Base-by-base conservation (phyloP, 371 early-diverging fungal species). In the Apophysomyces trapeziformis region DNA sequence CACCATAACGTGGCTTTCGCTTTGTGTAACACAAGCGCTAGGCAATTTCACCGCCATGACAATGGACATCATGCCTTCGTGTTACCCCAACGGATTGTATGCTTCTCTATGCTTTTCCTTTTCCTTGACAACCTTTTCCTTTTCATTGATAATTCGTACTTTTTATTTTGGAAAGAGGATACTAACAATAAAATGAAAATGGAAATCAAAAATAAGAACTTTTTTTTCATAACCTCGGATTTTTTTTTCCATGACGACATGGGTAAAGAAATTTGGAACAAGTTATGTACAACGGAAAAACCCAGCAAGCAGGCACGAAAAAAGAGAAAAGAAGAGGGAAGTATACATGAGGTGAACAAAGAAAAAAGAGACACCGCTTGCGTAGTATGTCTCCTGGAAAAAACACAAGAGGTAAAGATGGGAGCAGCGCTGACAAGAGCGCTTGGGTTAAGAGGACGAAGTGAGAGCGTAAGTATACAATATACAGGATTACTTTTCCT, bases 1-100 rank as follows among this genome's bases (percentile, higher is more conserved):
- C 54, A 50, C 21, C 54, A 50, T 50, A 50, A 50, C 54, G 54
- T 50, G 54, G 54, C 54, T 50, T 26, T 9, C 21, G 21, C 54
- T 16, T 50, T 21, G 54, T 50, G 54, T 50, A 50, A 50, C 54
- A 9, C 21, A 21, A 9, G 21, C 18, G 21, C 9, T 26, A 2
- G 21, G 54, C 7, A 21, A 18, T 26, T n/a, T 21, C 8, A 26
- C 21, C n/a, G 54, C 21, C 54, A 26, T 50, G 21, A 50, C 54
- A 50, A 50, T 50, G 21, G 54, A 32, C 4, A 50, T 7, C 16
- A 21, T 26, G 54, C n/a, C 32, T 50, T 50, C 21, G 54, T 50
- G 41, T 41, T 1, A 41, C 41, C 16, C 54, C 16, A 21, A n/a
- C 16, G 32, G 3, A 26, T 26, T 26, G 32, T 26, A 26, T 4